Percentiles rank a stretch among this genome's conserved stretches.
Evolutionary conservation across 2,329 filamentous ascomycete species (phyloP).

Genomic region (Alternaria sp.): DNA sequence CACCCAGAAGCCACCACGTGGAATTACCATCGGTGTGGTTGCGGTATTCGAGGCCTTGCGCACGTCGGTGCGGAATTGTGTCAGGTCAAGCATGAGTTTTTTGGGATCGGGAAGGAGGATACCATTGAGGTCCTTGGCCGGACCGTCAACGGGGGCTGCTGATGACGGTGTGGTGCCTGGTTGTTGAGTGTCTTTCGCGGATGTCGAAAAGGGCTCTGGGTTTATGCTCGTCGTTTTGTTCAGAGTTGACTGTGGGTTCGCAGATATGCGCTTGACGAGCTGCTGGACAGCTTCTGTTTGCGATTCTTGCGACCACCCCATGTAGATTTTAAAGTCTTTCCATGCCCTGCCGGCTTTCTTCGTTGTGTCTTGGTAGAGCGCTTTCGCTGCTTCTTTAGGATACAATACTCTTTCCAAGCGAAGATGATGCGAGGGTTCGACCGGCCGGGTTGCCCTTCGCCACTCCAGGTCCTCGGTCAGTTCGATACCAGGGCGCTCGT

Average conservation of each 20-base stretch:
- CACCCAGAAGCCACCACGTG: slow-evolving; percentile 57
- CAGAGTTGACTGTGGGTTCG: slow-evolving; percentile 10
- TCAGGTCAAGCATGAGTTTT: slow-evolving; percentile 38
- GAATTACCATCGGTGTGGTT: slow-evolving; percentile 38
- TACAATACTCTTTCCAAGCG: slow-evolving; percentile 40
- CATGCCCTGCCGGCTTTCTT: slow-evolving; percentile 29
- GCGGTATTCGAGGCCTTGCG: slow-evolving; percentile 28
- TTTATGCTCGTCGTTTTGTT: slow-evolving; percentile 14
- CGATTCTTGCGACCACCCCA: slow-evolving; percentile 34
- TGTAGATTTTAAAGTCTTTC: slow-evolving; percentile 33
- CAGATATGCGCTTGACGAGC: slow-evolving; percentile 18
- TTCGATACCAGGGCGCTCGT: slow-evolving; percentile 55
- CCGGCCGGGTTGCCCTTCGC: slow-evolving; percentile 40
- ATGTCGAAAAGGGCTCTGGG: slow-evolving; percentile 16
- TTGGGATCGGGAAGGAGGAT: slow-evolving; percentile 38
- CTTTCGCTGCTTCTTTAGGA: slow-evolving; percentile 30
- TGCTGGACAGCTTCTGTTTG: slow-evolving; percentile 23
- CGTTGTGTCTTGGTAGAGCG: slow-evolving; percentile 36
- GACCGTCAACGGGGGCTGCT: slow-evolving; percentile 15
- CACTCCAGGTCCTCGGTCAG: slow-evolving; percentile 52
- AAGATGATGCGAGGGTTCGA: slow-evolving; percentile 48
- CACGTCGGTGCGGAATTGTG: slow-evolving; percentile 35
- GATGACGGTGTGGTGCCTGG: slow-evolving; percentile 18
- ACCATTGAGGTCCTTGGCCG: slow-evolving; percentile 27
- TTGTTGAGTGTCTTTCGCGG: slow-evolving; percentile 25